Base-by-base conservation (phyloP, 306 rosid species). In the Astragalus glycyphyllos region DNA sequence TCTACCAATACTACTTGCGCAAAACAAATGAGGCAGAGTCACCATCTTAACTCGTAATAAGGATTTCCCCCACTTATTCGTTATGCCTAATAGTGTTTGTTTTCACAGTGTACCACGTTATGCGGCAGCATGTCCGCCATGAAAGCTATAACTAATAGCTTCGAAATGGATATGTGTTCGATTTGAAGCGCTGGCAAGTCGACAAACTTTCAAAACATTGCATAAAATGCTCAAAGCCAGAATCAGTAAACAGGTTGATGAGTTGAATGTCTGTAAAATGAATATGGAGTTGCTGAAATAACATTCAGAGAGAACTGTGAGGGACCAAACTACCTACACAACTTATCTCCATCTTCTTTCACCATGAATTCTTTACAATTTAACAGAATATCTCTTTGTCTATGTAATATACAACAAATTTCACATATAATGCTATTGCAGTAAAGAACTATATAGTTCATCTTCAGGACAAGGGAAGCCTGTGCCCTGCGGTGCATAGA, bases 401-500 rank as follows among this genome's bases (percentile, higher is more conserved):
- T 61, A 34, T 68, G 47, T 61, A 34, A 45, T 41, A 68, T 58
- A 62, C 75, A 75, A 20, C 26, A 60, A 71, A 14, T 61, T 74
- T 53, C 69, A 70, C 58, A 57, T 35, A 61, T 12, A 66, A 72
- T 55, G 49, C 72, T 50, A 23, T 26, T n/a, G 68, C 71, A 70
- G 37, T 63, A 41, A 44, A 56, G 46, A 68, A 41, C 42, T 69
- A 44, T 64, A 64, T 64, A 64, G 58, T 49, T 34, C 65, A 59
- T 74, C 84, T 74, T 68, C 29, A 2, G 34, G 62, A 65, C 47
- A 68, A 57, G 71, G 67, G 78, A 71, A 78, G 63, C 58, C 59
- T 13, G 74, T 58, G 23, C 59, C 58, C 59, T 13, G 74, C 62
- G 23, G 31, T 12, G 68, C 68, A 70, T 58, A 67, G 61, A 51